Percentiles rank a stretch among this genome's conserved stretches.
Conservation (phyloP, 2,329 filamentous ascomycete genomes). For the Fusarium globosum region DNA sequence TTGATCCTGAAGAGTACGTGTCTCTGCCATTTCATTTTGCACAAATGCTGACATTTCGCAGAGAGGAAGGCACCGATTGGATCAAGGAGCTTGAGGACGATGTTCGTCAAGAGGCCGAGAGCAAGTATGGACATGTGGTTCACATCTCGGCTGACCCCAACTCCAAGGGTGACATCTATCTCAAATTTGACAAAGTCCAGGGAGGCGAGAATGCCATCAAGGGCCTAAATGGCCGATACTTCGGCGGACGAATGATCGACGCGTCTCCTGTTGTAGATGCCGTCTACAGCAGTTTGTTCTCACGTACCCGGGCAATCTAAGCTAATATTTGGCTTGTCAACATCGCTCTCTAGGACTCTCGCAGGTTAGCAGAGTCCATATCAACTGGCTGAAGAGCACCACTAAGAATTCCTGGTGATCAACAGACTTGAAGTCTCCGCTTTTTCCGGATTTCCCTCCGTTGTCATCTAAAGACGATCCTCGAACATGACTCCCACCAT, state of each 20-base stretch:
- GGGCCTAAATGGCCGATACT: slow-evolving; percentile 95
- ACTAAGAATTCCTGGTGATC: slow-evolving; percentile 45
- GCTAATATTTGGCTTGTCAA: slow-evolving; percentile 64
- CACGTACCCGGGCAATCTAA: slow-evolving; percentile 84
- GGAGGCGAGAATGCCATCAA: slow-evolving; percentile 98
- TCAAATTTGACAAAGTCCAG: slow-evolving; percentile 96
- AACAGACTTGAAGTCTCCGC: slow-evolving; percentile 46
- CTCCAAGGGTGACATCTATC: slow-evolving; percentile 94
- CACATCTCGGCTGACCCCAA: slow-evolving; percentile 96
- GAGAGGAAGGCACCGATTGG: slow-evolving; percentile 89
- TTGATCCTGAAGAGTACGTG: slow-evolving; percentile 89
- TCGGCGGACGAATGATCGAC: slow-evolving; percentile 91
- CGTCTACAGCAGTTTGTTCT: slow-evolving; percentile 97
- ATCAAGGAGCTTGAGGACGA: slow-evolving; percentile 94
- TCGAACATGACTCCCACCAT: slow-evolving; percentile 14
- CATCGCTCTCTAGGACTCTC: slow-evolving; percentile 60
- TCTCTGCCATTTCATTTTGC: background rate
- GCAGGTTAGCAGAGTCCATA: slow-evolving; percentile 51
- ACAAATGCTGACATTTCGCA: slow-evolving; percentile 56
- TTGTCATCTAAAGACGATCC: slow-evolving; percentile 8
- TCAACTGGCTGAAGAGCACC: slow-evolving; percentile 40
- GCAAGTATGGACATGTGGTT: slow-evolving; percentile 96
- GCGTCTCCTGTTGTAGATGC: slow-evolving; percentile 97
- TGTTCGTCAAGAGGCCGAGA: slow-evolving; percentile 90
- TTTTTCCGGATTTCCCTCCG: slow-evolving; percentile 23